Evolutionary conservation across 2,329 filamentous ascomycete genomes (phyloP).

Genomic region (Ophiostoma quercus): DNA sequence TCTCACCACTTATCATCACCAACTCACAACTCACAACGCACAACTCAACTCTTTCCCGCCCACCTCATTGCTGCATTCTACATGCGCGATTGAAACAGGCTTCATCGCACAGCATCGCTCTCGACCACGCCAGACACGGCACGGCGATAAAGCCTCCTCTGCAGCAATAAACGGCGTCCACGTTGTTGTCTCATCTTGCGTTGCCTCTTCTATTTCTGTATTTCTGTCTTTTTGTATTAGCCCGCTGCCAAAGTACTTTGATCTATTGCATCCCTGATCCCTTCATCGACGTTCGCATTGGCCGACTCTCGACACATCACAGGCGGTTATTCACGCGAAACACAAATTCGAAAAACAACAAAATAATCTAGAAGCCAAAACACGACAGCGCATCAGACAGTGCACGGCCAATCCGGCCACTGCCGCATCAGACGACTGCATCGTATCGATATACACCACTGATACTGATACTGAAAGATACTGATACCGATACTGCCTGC

Average conservation of each 20-base stretch:
- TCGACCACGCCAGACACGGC: background rate
- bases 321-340: background rate
- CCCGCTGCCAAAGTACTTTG: background rate
- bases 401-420: background rate
- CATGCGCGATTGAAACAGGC: background rate
- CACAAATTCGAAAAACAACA: background rate
- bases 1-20: background rate
- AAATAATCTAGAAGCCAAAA: background rate
- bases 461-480: no score
- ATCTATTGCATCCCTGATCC: background rate
- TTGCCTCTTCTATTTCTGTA: background rate
- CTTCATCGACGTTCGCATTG: background rate
- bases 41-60: background rate
- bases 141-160: constrained; percentile 1
- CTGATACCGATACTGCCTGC: background rate
- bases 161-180: constrained; percentile 27
- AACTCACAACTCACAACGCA: background rate
- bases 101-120: background rate
- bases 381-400: background rate
- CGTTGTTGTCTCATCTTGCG: constrained; percentile 19
- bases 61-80: background rate
- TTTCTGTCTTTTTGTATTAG: background rate
- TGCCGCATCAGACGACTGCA: constrained; percentile 7
- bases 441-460: background rate
- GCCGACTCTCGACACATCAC: background rate